phyloP scores from a whole-genome alignment of 352 stramenopile genomes.

The Pythium dissimile region DNA sequence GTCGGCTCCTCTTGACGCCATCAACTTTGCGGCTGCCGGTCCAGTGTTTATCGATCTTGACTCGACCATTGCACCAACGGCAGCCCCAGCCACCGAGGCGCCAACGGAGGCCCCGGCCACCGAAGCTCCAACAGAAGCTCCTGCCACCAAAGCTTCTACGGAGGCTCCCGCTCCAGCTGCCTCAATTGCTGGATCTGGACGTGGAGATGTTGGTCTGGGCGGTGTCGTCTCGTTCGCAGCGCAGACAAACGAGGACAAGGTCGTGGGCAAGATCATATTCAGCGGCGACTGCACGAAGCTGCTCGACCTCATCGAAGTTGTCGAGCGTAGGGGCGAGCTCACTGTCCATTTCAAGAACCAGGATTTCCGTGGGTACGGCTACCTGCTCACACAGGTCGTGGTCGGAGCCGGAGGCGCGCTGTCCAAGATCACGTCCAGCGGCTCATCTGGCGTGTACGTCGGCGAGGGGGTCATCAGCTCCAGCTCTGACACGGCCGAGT shows the following conservation, averaged over 20 bases:
- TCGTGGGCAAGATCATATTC: slow-evolving; percentile 50
- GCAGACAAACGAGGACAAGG: background rate
- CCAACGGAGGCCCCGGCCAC: slow-evolving; percentile 3
- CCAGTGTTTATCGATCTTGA: slow-evolving; percentile 21
- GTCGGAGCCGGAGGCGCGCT: slow-evolving; percentile 31
- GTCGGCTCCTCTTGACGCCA: background rate
- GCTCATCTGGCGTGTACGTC: slow-evolving; percentile 40
- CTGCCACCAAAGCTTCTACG: background rate
- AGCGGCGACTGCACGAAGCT: slow-evolving; percentile 51
- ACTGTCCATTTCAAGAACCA: slow-evolving; percentile 54
- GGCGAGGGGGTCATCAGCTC: slow-evolving; percentile 19
- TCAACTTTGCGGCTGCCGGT: slow-evolving; percentile 9
- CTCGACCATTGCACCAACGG: background rate
- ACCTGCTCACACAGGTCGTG: slow-evolving; percentile 50
- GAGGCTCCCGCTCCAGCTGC: background rate
- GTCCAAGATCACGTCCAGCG: slow-evolving; percentile 36
- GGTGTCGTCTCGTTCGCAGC: slow-evolving; percentile 21
- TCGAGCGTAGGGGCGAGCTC: slow-evolving; percentile 33
- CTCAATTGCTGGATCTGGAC: background rate
- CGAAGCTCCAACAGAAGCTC: background rate
- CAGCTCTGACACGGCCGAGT: background rate
- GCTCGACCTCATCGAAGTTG: slow-evolving; percentile 40
- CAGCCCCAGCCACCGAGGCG: slow-evolving; percentile 12
- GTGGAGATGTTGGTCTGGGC: background rate
- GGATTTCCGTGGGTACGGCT: slow-evolving; percentile 37